These are phyloP conservation scores for Phytopythium boreale DNA, from an alignment of 352 stramenopile species.

Conservation along the genomic window DNA sequence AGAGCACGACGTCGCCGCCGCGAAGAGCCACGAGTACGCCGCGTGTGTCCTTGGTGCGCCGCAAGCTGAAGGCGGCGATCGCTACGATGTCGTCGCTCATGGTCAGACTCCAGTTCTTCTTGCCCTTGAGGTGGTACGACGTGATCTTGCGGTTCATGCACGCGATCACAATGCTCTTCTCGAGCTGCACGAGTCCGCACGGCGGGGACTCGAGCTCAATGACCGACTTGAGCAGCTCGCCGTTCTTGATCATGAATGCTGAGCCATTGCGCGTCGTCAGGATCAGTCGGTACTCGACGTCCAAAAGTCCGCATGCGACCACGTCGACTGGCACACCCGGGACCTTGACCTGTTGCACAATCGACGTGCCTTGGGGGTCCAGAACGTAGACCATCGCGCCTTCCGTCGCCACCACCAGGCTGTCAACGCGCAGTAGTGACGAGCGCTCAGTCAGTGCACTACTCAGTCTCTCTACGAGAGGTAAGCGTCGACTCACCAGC, in stretches of 20 bases:
- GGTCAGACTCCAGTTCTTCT: constrained; percentile 88
- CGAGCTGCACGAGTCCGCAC: constrained; percentile 71
- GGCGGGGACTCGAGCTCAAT: constrained; percentile 86
- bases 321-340: constrained; percentile 76
- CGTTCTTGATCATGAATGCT: constrained; percentile 91
- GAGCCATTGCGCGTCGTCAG: constrained; percentile 82
- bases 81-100: constrained; percentile 85
- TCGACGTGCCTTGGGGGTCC: constrained; percentile 69
- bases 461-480: neutral
- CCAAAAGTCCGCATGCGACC: constrained; percentile 60
- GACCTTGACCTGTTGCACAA: constrained; percentile 66
- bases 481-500: constrained; percentile 36
- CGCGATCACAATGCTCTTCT: constrained; percentile 85
- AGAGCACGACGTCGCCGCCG: constrained; percentile 84
- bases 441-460: neutral
- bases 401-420: constrained; percentile 87
- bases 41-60: constrained; percentile 69
- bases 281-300: constrained; percentile 86
- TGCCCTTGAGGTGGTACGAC: constrained; percentile 89
- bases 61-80: constrained; percentile 71
- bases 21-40: constrained; percentile 82
- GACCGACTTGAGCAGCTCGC: constrained; percentile 78
- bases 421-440: constrained; percentile 8
- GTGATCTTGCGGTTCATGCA: constrained; percentile 86
- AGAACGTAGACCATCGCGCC: constrained; percentile 73